These are phyloP conservation scores for Hyphodiscus hymeniophilus DNA, from an alignment of 495 filamentous ascomycete genomes.

Conservation along the genomic window DNA sequence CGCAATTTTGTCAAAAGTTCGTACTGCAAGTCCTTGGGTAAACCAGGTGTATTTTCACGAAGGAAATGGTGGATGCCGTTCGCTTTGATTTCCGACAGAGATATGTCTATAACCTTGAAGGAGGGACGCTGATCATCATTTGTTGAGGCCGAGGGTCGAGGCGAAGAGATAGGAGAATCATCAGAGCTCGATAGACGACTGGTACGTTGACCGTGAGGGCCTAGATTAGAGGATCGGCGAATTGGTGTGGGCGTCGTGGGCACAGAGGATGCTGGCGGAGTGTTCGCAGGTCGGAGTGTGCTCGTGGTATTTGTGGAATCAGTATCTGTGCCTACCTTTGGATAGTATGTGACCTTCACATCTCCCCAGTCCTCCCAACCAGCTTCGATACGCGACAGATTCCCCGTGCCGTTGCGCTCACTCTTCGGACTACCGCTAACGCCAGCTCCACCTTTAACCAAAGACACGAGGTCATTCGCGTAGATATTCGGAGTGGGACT, in stretches of 20 bases:
- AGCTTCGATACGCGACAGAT: neutral
- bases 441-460: constrained; percentile 37
- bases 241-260: constrained; percentile 47
- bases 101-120: constrained; percentile 61
- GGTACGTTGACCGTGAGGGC: constrained; percentile 19
- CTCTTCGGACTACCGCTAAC: constrained; percentile 20
- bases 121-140: constrained; percentile 47
- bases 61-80: constrained; percentile 61
- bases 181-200: constrained; percentile 17
- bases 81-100: constrained; percentile 52
- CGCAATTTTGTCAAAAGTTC: constrained; percentile 81
- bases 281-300: neutral
- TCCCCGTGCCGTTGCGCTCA: constrained; percentile 5
- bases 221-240: constrained; percentile 28
- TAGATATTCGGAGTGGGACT: constrained; percentile 45
- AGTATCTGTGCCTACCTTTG: constrained; percentile 28
- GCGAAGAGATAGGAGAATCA: constrained; percentile 7
- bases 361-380: constrained; percentile 62
- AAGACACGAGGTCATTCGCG: constrained; percentile 68
- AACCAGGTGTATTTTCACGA: constrained; percentile 47
- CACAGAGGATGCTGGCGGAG: constrained; percentile 18
- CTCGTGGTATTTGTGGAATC: constrained; percentile 5
- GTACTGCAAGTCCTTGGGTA: constrained; percentile 69
- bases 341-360: constrained; percentile 60
- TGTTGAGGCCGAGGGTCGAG: constrained; percentile 19